phyloP scores from a whole-genome alignment of 192 early-diverging fungal species.

The Backusella circina region DNA sequence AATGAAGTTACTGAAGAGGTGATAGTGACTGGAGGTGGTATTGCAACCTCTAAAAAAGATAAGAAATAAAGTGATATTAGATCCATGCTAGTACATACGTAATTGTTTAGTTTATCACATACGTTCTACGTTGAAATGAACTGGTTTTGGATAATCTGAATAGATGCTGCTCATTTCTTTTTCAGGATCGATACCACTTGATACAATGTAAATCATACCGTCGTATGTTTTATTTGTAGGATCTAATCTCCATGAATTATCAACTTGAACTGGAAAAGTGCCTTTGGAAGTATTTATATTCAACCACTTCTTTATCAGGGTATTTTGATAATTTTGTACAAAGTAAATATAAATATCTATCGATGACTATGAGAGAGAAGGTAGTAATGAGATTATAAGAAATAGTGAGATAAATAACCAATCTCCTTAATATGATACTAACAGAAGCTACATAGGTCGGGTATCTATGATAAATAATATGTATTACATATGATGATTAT shows the following conservation, averaged over 20 bases:
- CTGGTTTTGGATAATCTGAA: constrained; percentile 19
- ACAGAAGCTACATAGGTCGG: constrained; percentile 22
- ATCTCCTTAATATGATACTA: not conserved
- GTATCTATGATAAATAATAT: constrained; percentile 5
- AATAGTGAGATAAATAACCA: not conserved
- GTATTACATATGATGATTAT: not conserved
- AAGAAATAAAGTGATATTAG: not conserved
- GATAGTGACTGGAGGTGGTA: not conserved
- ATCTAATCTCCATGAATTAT: constrained; percentile 19
- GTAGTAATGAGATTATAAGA: not conserved
- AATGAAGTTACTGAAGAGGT: not conserved
- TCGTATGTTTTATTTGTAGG: not conserved
- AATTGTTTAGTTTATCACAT: not conserved
- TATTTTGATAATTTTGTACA: constrained; percentile 20
- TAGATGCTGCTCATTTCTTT: constrained; percentile 18
- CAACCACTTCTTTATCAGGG: not conserved
- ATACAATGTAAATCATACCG: constrained; percentile 14
- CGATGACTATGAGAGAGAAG: not conserved
- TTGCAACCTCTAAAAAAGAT: not conserved
- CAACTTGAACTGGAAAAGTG: constrained; percentile 1
- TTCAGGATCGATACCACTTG: constrained; percentile 17
- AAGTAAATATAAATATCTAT: constrained; percentile 19
- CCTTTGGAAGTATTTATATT: constrained; percentile 1
- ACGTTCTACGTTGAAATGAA: constrained; percentile 17
- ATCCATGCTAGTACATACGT: not conserved